phyloP scores from a whole-genome alignment of 352 stramenopile species.

The Blastocystis sp. region DNA sequence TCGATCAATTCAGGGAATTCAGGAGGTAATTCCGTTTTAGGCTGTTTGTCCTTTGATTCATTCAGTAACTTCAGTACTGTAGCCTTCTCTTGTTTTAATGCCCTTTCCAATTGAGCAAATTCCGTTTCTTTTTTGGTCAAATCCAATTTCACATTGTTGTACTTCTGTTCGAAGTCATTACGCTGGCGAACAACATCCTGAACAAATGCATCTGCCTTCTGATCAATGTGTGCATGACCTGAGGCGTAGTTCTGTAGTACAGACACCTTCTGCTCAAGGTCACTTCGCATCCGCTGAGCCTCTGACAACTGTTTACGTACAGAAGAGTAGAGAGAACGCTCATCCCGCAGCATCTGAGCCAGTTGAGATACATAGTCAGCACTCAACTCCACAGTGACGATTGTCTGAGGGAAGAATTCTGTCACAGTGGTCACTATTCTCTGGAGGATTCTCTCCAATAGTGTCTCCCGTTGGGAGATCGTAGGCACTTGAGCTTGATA shows the following conservation, averaged over 20 bases:
- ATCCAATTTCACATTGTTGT: background rate
- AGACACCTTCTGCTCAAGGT: constrained; percentile 7
- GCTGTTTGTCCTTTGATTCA: background rate
- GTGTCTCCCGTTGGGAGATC: background rate
- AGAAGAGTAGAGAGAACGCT: background rate
- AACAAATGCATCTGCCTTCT: constrained; percentile 27
- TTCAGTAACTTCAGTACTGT: background rate
- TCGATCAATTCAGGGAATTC: constrained; percentile 15
- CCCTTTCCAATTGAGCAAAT: background rate
- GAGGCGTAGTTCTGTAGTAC: constrained; percentile 16
- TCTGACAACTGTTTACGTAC: background rate
- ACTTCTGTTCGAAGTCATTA: constrained; percentile 57
- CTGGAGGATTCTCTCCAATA: background rate
- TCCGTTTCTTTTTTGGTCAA: constrained; percentile 15
- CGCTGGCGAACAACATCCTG: background rate
- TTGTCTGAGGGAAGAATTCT: background rate
- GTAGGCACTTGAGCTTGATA: background rate
- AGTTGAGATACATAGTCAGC: constrained; percentile 9
- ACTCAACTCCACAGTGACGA: background rate
- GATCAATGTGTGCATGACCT: constrained; percentile 41
- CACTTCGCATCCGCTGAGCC: background rate
- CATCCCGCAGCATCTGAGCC: background rate
- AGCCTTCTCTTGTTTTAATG: background rate
- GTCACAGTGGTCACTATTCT: background rate
- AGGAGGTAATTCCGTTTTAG: background rate